phyloP scores from a whole-genome alignment of 202 grass and related monocot genomes.

The Setaria italica region DNA sequence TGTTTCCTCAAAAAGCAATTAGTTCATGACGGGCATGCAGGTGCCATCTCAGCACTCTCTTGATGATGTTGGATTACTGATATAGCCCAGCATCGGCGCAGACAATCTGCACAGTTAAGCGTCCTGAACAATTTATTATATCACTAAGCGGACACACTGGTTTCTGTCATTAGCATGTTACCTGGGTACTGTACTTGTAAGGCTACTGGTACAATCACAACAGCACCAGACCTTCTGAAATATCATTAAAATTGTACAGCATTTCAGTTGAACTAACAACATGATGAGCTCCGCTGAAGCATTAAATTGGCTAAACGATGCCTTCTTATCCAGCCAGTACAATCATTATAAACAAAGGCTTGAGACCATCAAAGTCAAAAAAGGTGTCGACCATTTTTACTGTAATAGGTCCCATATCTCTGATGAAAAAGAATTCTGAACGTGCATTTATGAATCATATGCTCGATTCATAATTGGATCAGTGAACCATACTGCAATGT shows the following conservation, averaged over 20 bases:
- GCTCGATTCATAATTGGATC: background rate
- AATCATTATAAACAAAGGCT: background rate
- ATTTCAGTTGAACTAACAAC: background rate
- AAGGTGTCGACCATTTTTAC: background rate
- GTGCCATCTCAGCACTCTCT: slow-evolving; percentile 16
- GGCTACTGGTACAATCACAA: slow-evolving; percentile 8
- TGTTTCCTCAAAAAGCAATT: too few species aligned
- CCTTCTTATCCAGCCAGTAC: slow-evolving; percentile 4
- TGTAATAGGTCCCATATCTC: slow-evolving; percentile 11
- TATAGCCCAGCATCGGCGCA: background rate
- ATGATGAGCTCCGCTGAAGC: slow-evolving; percentile 10
- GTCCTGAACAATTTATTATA: background rate
- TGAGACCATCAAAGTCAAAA: slow-evolving; percentile 10
- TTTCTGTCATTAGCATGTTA: slow-evolving; percentile 1
- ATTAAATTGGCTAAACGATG: slow-evolving; percentile 19
- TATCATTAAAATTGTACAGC: background rate
- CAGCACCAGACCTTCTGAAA: slow-evolving; percentile 11
- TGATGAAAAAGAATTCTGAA: slow-evolving; percentile 28
- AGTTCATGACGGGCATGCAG: background rate
- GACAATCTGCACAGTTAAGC: background rate
- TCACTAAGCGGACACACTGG: background rate
- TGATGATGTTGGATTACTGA: slow-evolving; percentile 10
- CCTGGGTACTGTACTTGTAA: background rate
- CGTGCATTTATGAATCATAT: slow-evolving; percentile 11
- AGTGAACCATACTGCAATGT: slow-evolving; percentile 19